Conservation (phyloP, 148 eudicot genomes). For the Pharnaceum exiguum region DNA sequence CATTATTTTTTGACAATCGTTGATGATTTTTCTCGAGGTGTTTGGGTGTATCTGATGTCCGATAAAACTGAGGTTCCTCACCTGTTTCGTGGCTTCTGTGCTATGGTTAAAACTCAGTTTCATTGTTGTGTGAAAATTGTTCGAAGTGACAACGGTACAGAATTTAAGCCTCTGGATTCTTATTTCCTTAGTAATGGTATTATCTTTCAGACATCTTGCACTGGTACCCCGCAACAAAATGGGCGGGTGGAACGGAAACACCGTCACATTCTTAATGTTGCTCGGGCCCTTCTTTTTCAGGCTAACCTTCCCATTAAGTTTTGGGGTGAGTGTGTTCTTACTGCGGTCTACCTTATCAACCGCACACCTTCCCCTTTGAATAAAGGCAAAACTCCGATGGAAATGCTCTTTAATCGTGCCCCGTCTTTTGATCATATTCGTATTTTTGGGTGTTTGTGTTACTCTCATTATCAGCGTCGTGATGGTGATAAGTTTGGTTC, state of each 20-base stretch:
- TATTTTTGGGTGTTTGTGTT: constrained; percentile 1
- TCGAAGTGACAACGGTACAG: not conserved
- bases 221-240: constrained; percentile 10
- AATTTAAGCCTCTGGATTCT: not conserved
- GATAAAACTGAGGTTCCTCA: not conserved
- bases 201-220: not conserved
- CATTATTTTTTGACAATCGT: not conserved
- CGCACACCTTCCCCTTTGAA: not conserved
- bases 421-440: not conserved
- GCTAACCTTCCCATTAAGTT: not conserved
- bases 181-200: not conserved
- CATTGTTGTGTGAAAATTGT: not conserved
- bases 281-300: not conserved
- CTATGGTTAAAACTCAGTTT: constrained; percentile 1
- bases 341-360: constrained; percentile 6
- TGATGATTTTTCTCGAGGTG: constrained; percentile 1
- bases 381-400: not conserved
- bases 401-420: not conserved
- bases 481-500: not conserved
- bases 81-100: not conserved
- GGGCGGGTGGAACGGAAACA: constrained; percentile 8
- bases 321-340: constrained; percentile 10
- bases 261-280: not conserved
- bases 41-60: not conserved
- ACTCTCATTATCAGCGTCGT: not conserved